Percentiles rank a stretch among this genome's conserved stretches.
Evolutionary conservation across 2,329 filamentous ascomycete species (phyloP).

Genomic region (Graphilbum fragrans): DNA sequence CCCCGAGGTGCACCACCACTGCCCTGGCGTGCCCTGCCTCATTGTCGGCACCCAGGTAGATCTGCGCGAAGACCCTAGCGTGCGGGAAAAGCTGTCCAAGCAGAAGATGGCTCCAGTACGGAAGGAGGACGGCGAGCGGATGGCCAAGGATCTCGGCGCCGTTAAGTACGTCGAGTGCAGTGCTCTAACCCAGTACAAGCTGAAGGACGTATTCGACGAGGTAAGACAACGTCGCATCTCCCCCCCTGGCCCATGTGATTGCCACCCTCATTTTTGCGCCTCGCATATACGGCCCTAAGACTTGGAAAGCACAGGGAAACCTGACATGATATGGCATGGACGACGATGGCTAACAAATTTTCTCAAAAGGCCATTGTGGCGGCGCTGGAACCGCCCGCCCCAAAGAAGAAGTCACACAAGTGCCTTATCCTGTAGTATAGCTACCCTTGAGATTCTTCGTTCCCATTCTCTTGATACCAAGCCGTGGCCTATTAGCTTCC

Average conservation of each 20-base stretch:
- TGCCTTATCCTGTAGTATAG: slow-evolving; percentile 52
- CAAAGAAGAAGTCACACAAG: slow-evolving; percentile 64
- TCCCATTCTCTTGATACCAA: neutral
- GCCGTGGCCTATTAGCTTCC: neutral
- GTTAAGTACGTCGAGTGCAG: slow-evolving; percentile 99
- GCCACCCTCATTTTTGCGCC: neutral
- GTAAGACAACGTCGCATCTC: too few relatives aligned
- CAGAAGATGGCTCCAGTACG: slow-evolving; percentile 92
- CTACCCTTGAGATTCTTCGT: slow-evolving; percentile 3
- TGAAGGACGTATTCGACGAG: slow-evolving; percentile 99
- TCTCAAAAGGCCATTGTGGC: slow-evolving; percentile 84
- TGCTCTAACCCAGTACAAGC: slow-evolving; percentile 91
- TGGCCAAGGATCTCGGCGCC: slow-evolving; percentile 94
- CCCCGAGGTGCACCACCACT: slow-evolving; percentile 96
- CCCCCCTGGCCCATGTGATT: too few relatives aligned
- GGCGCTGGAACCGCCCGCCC: slow-evolving; percentile 75
- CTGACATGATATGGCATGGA: too few relatives aligned
- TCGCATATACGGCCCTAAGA: too few relatives aligned
- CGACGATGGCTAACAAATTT: neutral
- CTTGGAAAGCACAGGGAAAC: too few relatives aligned
- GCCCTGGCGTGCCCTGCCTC: slow-evolving; percentile 90
- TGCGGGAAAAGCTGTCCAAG: slow-evolving; percentile 83
- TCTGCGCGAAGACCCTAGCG: slow-evolving; percentile 76
- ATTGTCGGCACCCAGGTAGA: slow-evolving; percentile 98
- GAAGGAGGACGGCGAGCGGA: slow-evolving; percentile 85